Base-by-base conservation (phyloP, 1,139 yeast genomes). In the Candida sp. region DNA sequence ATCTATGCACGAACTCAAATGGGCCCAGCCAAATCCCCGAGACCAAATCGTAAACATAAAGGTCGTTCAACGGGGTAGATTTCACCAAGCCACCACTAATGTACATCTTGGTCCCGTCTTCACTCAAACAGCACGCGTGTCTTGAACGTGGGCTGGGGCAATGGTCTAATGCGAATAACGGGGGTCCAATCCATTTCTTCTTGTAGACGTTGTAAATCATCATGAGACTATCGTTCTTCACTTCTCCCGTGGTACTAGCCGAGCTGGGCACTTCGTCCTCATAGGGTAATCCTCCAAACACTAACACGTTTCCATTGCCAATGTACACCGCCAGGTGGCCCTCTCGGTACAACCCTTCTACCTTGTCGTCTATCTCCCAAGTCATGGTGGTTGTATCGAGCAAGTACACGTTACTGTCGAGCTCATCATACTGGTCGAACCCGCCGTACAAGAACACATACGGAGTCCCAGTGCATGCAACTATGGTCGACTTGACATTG, bases 51-150 rank as follows among this genome's bases (percentile, higher is more conserved):
- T 76, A 82, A 52, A 80, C 72, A 58, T 72, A 81, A 23, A 84
- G 60, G 50, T 81, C 85, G 54, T 72, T 72, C 41, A 73, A 65
- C 0, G 81, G 77, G n/a, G 65, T 60, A 7, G 73, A 69, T 38
- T 71, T 70, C 22, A 68, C 70, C 33, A 78, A 59, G 1, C 89
- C 89, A 5, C 89, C 89, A 55, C 84, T 75, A 2, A 84, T 66
- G 54, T 77, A 83, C 55, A 84, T 65, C 55, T 71, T 74, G 1
- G 69, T 59, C 1, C 78, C 77, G 61, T 83, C 85, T 4, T 67
- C 67, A 0, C 84, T 78, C 25, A 84, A 59, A 60, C 88, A 83
- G 37, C 83, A 78, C 0, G 88, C 86, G 62, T 84, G 89, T 45
- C 88, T 66, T 9, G 82, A 73, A 49, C 86, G 63, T 3, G 73